Conservation (phyloP, 129 eudicot species). For the Flaveria sonorensis region DNA sequence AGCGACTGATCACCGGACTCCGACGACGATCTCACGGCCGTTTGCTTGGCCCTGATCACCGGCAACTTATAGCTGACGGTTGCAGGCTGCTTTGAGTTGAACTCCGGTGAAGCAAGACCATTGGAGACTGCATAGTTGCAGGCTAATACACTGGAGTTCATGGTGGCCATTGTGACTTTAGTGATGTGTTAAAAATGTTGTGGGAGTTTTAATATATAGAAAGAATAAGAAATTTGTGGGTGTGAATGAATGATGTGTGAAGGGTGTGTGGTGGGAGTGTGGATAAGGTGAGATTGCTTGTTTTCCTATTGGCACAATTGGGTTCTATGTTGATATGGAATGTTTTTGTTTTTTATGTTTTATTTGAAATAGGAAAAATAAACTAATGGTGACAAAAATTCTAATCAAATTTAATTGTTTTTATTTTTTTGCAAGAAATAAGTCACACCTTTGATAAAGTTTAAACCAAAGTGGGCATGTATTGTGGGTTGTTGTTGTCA, state of each 20-base stretch:
- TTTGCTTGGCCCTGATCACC: slow-evolving; percentile 64
- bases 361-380: background rate
- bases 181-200: slow-evolving; percentile 2
- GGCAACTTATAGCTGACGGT: slow-evolving; percentile 46
- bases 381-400: background rate
- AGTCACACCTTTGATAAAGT: background rate
- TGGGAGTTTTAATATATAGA: slow-evolving; percentile 18
- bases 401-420: background rate
- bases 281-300: slow-evolving; percentile 98
- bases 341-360: background rate
- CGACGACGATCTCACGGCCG: slow-evolving; percentile 20
- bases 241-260: slow-evolving; percentile 25
- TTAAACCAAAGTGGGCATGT: too few species aligned
- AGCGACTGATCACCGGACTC: slow-evolving; percentile 16
- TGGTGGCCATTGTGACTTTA: slow-evolving; percentile 57
- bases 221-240: background rate
- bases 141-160: slow-evolving; percentile 81
- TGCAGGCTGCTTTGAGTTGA: slow-evolving; percentile 57
- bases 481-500: too few species aligned
- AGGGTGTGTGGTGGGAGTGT: slow-evolving; percentile 81
- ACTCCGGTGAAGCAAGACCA: slow-evolving; percentile 50
- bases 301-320: slow-evolving; percentile 71
- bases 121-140: slow-evolving; percentile 71
- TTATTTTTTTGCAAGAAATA: background rate
- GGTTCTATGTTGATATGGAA: slow-evolving; percentile 33